Evolutionary conservation across 352 stramenopile species (phyloP).

Genomic region (Pythium chondricola): DNA sequence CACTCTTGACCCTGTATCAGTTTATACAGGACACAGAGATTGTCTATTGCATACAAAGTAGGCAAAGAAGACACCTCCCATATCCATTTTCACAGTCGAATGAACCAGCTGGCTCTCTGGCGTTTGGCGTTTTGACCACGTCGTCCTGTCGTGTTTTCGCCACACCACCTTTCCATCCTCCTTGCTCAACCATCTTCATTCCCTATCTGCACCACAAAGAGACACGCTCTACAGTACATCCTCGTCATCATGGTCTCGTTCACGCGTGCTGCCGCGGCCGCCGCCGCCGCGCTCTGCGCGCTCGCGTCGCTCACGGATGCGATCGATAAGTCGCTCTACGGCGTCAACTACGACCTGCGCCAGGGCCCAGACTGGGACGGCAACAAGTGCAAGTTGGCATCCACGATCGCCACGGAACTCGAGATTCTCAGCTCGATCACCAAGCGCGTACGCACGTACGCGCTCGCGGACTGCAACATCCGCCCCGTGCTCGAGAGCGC

Average conservation of each 20-base stretch:
- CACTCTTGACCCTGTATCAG: no score
- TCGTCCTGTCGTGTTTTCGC: background rate
- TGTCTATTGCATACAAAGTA: no score
- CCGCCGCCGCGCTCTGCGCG: constrained; percentile 11
- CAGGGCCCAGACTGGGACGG: constrained; percentile 74
- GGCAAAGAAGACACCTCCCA: no score
- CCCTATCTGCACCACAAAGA: no score
- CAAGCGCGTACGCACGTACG: constrained; percentile 77
- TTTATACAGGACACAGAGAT: no score
- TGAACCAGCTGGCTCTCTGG: background rate
- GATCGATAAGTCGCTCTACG: constrained; percentile 70
- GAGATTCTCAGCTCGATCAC: constrained; percentile 58
- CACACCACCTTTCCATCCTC: background rate
- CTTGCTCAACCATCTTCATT: background rate
- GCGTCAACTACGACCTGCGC: constrained; percentile 81
- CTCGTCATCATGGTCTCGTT: constrained; percentile 15
- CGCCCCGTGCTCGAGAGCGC: constrained; percentile 54
- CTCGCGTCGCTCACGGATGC: constrained; percentile 32
- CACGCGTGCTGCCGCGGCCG: background rate
- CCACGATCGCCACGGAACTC: constrained; percentile 63
- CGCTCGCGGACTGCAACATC: constrained; percentile 72
- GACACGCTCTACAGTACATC: background rate
- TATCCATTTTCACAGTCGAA: no score
- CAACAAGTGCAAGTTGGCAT: constrained; percentile 64
- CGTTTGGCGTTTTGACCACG: background rate